Base-by-base conservation (phyloP, 352 stramenopile genomes). In the Blastocystis hominis region DNA sequence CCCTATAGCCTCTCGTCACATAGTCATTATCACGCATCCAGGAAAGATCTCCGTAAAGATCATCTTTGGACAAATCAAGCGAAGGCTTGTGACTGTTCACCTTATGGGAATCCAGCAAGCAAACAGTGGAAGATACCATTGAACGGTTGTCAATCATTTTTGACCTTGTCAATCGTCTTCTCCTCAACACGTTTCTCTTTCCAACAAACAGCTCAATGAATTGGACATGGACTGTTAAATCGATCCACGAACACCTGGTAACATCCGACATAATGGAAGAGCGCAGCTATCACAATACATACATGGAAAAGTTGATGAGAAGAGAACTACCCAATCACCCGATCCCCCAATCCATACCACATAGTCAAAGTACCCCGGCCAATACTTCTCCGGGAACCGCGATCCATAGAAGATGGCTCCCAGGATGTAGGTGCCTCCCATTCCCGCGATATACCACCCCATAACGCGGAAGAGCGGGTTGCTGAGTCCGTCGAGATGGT, bases 1-100 rank as follows among this genome's bases (percentile, higher is more conserved):
- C 50, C 13, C 77, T 40, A 38, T 87, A 87, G 7, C 77, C 77
- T 75, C 62, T 40, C n/a, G 42, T 47, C 47, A 87, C 70, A 47
- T 87, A 87, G 20, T 87, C 77, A 77, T 87, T 87, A 64, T 87
- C 77, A 44, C 61, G 24, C 62, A 87, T 30, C 62, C 66, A 87
- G 17, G 53, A 87, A 0, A 87, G 36, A 13, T 42, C 61, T 36
- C 59, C 77, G 40, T 61, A 24, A 30, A 87, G 66, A 59, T 68
- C 61, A 40, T 87, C 77, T 34, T 87, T 72, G 44, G 47, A 87
- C 44, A 78, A 47, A 87, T 87, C 77, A 40, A 87, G 30, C 1
- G 72, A 24, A 10, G 59, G 24, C 24, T 30, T 30, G 24, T 30
- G 24, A 30, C 24, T 30, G 24, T 30, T 30, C 24, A 30, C 24